A percentile compares a stretch with the other conserved stretches of the same genome.
phyloP scores from a whole-genome alignment of 2,329 filamentous ascomycete genomes.

The Fusarium tricinctum region DNA sequence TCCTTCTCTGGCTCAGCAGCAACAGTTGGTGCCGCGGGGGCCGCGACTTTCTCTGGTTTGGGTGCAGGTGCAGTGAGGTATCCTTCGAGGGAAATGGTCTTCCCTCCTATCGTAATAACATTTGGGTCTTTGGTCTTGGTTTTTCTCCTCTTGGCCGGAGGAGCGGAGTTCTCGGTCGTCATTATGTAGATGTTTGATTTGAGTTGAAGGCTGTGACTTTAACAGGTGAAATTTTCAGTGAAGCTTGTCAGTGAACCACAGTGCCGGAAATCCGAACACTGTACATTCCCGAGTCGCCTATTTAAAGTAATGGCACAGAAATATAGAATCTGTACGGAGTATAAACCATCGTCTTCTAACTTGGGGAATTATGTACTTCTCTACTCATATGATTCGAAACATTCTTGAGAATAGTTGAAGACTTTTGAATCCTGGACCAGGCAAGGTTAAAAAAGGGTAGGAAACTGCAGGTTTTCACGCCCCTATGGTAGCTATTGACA shows the following conservation, averaged over 20 bases:
- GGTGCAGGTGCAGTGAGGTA: slow-evolving; percentile 59
- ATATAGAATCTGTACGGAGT: no score
- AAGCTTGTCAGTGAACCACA: slow-evolving; percentile 2
- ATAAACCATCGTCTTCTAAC: no score
- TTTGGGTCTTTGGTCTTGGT: slow-evolving; percentile 54
- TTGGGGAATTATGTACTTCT: no score
- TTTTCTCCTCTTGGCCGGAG: slow-evolving; percentile 58
- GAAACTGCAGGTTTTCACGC: no score
- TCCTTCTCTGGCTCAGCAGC: background rate
- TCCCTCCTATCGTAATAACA: slow-evolving; percentile 63
- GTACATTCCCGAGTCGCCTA: background rate
- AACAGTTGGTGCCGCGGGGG: slow-evolving; percentile 1
- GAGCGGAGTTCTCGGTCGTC: slow-evolving; percentile 45
- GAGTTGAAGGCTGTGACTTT: background rate
- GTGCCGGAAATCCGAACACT: background rate
- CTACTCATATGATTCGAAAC: no score
- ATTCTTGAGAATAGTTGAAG: no score
- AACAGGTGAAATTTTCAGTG: slow-evolving; percentile 29
- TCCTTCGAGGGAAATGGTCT: slow-evolving; percentile 63
- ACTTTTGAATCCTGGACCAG: no score
- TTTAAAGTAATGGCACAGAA: no score
- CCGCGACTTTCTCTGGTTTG: slow-evolving; percentile 34
- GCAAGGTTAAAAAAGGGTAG: no score
- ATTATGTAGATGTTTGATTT: slow-evolving; percentile 32
- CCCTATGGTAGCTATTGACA: no score